Conservation (phyloP, 106 monocot genomes). For the Dendrobium catenatum region DNA sequence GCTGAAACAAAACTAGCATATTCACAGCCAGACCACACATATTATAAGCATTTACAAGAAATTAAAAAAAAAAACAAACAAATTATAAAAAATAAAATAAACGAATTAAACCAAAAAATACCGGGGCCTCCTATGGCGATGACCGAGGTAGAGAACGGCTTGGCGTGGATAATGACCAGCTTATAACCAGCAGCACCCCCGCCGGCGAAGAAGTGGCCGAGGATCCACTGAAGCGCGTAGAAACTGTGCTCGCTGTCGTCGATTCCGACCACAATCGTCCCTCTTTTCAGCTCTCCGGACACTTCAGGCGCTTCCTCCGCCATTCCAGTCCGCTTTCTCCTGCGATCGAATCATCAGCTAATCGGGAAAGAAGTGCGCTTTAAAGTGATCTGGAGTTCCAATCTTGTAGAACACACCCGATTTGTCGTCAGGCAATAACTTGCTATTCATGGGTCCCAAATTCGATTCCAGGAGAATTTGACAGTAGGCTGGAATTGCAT, state of each 20-base stretch:
- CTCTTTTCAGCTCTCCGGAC: constrained; percentile 5
- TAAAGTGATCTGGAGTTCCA: too few species aligned
- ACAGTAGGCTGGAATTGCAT: too few species aligned
- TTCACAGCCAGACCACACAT: too few species aligned
- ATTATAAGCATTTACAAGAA: too few species aligned
- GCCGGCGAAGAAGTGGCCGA: constrained; percentile 42
- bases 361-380: too few species aligned
- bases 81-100: neutral
- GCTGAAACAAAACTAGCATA: too few species aligned
- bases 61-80: too few species aligned
- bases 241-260: constrained; percentile 66
- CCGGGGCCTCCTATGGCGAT: constrained; percentile 61
- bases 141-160: constrained; percentile 50
- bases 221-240: constrained; percentile 61
- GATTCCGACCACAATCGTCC: constrained; percentile 48
- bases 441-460: too few species aligned
- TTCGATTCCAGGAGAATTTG: too few species aligned
- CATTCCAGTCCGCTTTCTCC: neutral
- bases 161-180: constrained; percentile 60
- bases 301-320: neutral
- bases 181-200: neutral
- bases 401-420: too few species aligned
- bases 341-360: neutral
- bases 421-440: too few species aligned
- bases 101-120: constrained; percentile 7